Percentiles rank a stretch among this genome's conserved stretches.
These are phyloP conservation scores for Sesbania bispinosa DNA, from an alignment of 306 rosid genomes.

Conservation along the genomic window DNA sequence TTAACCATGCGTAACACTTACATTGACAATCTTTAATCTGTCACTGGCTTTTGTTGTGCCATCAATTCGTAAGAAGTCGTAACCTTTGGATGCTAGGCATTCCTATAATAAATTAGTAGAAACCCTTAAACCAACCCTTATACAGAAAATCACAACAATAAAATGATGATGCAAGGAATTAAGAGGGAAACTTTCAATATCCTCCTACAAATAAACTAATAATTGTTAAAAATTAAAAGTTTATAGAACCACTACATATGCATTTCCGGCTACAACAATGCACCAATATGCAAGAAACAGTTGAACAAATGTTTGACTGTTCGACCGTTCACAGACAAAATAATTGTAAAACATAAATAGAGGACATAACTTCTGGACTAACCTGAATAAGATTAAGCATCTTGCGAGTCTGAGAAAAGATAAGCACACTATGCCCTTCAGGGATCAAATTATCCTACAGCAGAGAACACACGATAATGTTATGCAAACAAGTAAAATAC, in stretches of 20 bases:
- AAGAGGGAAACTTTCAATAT: not conserved
- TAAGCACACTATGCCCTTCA: constrained; percentile 78
- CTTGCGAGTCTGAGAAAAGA: constrained; percentile 95
- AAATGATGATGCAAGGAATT: not conserved
- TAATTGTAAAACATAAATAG: not conserved
- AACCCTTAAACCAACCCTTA: not conserved
- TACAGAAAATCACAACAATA: constrained; percentile 3
- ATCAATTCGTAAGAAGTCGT: constrained; percentile 71
- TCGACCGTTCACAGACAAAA: not conserved
- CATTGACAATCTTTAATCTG: constrained; percentile 70
- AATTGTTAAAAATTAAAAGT: not conserved
- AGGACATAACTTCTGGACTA: not conserved
- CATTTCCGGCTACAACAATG: not conserved
- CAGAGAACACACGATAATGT: constrained; percentile 4
- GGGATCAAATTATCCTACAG: constrained; percentile 66
- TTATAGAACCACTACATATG: not conserved
- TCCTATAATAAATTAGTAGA: constrained; percentile 45
- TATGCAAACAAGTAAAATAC: constrained; percentile 9
- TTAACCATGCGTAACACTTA: constrained; percentile 39
- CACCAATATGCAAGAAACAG: not conserved
- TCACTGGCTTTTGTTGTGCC: constrained; percentile 89
- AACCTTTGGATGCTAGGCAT: constrained; percentile 52
- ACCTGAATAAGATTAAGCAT: constrained; percentile 97
- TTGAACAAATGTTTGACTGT: not conserved
- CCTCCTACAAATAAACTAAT: not conserved